Percentiles rank a stretch among this genome's conserved stretches.
These are phyloP conservation scores for Durio zibethinus DNA, from an alignment of 345 rosid species.

Conservation along the genomic window DNA sequence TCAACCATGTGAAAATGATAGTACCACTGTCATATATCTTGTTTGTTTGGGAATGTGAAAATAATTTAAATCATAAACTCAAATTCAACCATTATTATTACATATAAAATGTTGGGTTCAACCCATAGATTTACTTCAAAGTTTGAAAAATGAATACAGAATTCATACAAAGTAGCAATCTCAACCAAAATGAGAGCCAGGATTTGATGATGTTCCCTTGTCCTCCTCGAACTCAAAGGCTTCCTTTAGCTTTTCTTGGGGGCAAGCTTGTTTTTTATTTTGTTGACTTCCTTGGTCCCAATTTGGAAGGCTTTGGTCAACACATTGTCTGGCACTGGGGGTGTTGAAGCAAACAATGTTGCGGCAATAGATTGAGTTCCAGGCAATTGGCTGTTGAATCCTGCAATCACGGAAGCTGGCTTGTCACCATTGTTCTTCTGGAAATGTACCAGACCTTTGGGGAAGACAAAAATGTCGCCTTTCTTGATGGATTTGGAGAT, in stretches of 20 bases:
- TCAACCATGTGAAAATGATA: too few species aligned
- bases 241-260: conserved; percentile 33
- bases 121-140: not conserved
- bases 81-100: not conserved
- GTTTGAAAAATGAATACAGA: not conserved
- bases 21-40: too few species aligned
- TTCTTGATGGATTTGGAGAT: conserved; percentile 42
- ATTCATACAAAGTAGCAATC: not conserved
- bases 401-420: conserved; percentile 41
- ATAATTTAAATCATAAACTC: too few species aligned
- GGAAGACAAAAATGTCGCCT: conserved; percentile 60
- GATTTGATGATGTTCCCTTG: not conserved
- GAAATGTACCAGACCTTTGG: conserved; percentile 62
- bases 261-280: conserved; percentile 51
- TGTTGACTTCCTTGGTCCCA: conserved; percentile 51
- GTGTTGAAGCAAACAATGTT: conserved; percentile 41
- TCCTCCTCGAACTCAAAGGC: not conserved
- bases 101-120: not conserved
- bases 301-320: conserved; percentile 60
- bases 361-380: conserved; percentile 51
- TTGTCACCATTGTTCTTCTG: conserved; percentile 55
- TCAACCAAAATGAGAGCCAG: not conserved
- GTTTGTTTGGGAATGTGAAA: too few species aligned
- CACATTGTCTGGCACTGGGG: conserved; percentile 54
- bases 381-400: conserved; percentile 63